Base-by-base conservation (phyloP, 1,139 yeast species). In the Scheffersomyces segobiensis region DNA sequence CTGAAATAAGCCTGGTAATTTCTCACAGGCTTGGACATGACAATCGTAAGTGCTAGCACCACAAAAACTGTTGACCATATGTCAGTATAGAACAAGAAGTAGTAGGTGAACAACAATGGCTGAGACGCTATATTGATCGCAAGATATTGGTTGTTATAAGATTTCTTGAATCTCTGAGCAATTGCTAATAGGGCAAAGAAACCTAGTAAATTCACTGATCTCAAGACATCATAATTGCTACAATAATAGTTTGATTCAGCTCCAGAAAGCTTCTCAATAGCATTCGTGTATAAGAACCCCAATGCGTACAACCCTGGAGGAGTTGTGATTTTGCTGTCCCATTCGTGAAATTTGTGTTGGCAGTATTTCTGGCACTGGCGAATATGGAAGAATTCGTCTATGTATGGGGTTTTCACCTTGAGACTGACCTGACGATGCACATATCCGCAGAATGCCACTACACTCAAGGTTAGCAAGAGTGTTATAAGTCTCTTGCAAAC, bases 251-350 rank as follows among this genome's bases (percentile, higher is more conserved):
- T 21, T 17, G 50, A 48, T 52, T 63, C 54, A 55, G 71, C 49
- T 32, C 64, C 58, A 49, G 70, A 55, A 32, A 70, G 26, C 52
- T 64, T 49, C 57, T 67, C 65, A 50, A 78, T 51, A 1, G 74
- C 26, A 59, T 80, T 72, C 53, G 82, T 71, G 67, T 80, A 86
- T 5, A 74, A 56, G 62, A 81, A 82, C 0, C 93, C 96, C 12
- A 93, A 67, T 10, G 82, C 62, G 68, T 95, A 95, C 48, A 95
- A 76, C 0, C 99, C 99, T 1, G 99, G 99, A 1, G 99, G 99
- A 0, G 99, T 95, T 3, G 99, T 95, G 70, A 96, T 92, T 70
- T 93, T 95, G 47, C 87, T 81, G 71, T 95, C 95, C 98, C 98
- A 95, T 0, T 77, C 67, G 17, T 63, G 60, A 74, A 87, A 92